Conservation (phyloP, 2,329 filamentous ascomycete species). For the Penicillium italicum region DNA sequence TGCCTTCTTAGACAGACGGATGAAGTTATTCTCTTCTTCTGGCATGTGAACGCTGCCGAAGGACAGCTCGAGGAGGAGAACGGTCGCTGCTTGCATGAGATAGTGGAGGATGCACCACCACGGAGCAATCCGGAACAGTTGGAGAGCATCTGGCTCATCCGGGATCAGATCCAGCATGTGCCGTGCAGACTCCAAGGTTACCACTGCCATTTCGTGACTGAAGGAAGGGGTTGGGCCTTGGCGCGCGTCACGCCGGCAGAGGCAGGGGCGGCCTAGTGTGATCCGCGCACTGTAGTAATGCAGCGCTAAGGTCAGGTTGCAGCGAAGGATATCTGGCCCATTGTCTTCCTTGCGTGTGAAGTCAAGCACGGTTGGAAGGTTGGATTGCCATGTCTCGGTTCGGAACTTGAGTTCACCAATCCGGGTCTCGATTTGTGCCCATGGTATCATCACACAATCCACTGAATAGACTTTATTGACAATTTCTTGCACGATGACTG, state of each 20-base stretch:
- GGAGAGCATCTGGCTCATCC: slow-evolving; percentile 39
- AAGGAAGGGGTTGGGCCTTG: slow-evolving; percentile 29
- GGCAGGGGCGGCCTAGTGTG: slow-evolving; percentile 45
- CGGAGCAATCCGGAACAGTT: slow-evolving; percentile 40
- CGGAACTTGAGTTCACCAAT: slow-evolving; percentile 38
- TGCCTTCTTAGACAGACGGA: slow-evolving; percentile 40
- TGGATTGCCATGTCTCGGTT: slow-evolving; percentile 39
- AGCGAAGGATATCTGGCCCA: slow-evolving; percentile 33
- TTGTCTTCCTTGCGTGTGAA: slow-evolving; percentile 38
- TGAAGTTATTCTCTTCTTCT: slow-evolving; percentile 36
- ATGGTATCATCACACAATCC: slow-evolving; percentile 38
- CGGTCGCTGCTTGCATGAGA: slow-evolving; percentile 44
- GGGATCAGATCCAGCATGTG: slow-evolving; percentile 43
- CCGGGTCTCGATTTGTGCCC: slow-evolving; percentile 41
- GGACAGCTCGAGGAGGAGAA: slow-evolving; percentile 46
- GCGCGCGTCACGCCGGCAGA: slow-evolving; percentile 44
- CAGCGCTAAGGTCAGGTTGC: slow-evolving; percentile 42
- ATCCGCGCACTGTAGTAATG: slow-evolving; percentile 45
- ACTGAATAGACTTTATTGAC: slow-evolving; percentile 43
- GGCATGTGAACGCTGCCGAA: slow-evolving; percentile 46
- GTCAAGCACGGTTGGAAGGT: slow-evolving; percentile 37
- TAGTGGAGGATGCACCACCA: slow-evolving; percentile 48
- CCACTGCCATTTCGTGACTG: slow-evolving; percentile 39
- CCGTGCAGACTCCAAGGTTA: slow-evolving; percentile 40
- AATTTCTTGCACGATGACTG: slow-evolving; percentile 41